Evolutionary conservation across 495 filamentous ascomycete species (phyloP), one percentile per base, ranked within the genome.

Genomic region (Zalerion maritima): DNA sequence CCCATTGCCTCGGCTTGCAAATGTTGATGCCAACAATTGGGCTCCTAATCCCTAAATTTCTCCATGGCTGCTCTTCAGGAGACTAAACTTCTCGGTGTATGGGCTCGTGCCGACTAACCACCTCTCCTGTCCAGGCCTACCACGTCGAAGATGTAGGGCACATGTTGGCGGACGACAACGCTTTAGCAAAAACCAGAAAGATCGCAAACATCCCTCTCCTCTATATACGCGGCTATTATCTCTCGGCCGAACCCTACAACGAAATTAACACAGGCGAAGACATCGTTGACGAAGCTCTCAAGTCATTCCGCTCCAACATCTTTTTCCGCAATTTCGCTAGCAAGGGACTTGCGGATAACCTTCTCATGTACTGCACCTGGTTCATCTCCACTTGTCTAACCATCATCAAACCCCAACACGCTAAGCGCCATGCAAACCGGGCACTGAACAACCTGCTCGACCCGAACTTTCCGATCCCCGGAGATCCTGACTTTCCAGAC

Each of bases 241-340:
- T n/a, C n/a, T 73, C 76, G 32, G 73, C 93, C 38, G 76, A 92
- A 52, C 72, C 81, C 20, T 78, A 85, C 47, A 74, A 69, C 52
- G 79, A 89, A 49, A 78, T 74, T n/a, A n/a, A n/a, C n/a, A n/a
- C n/a, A n/a, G n/a, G n/a, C 38, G 96, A 96, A 62, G 89, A 97
- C 64, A 75, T 85, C 31, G 67, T 94, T 6, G 89, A 97, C 57
- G 89, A 97, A 58, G 76, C 86, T 17, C 69, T 97, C 27, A 74
- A 72, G 2, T 72, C 94, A 17, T 97, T 94, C 70, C 81, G 89
- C 29, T 87, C 91, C 50, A 96, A 97, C 62, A 94, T 89, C 22
- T 75, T 97, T 49, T 97, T 97, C 66, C 79, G 91, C 41, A 97
- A 97, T 66, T 97, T 97, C 49, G 91, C 94, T 66, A 93, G 96